Conservation (phyloP, 106 monocot species). For the Alisma plantagoaquatica region DNA sequence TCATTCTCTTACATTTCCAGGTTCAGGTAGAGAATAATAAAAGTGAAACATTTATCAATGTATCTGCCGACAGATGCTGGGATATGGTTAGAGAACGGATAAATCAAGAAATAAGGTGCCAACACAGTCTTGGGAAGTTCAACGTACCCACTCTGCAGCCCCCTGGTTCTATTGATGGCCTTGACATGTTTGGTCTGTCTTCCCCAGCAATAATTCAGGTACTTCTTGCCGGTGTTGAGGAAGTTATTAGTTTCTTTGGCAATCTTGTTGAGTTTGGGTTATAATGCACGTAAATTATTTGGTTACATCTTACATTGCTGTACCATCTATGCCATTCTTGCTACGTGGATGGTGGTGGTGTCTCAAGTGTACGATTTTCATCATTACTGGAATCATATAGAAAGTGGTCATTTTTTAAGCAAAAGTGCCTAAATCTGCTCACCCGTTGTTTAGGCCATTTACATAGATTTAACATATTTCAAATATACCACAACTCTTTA, state of each 20-base stretch:
- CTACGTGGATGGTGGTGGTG: background rate
- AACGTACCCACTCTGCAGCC: conserved; percentile 57
- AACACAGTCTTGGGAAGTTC: conserved; percentile 27
- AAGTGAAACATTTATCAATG: conserved; percentile 64
- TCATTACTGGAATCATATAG: too few species aligned
- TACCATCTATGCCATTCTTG: background rate
- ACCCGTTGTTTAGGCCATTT: too few species aligned
- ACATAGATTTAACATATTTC: too few species aligned
- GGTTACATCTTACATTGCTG: background rate
- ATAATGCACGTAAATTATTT: background rate
- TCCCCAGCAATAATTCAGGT: conserved; percentile 71
- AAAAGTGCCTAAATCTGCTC: too few species aligned
- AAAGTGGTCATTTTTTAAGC: too few species aligned
- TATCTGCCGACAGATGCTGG: conserved; percentile 75
- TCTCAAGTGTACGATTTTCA: too few species aligned
- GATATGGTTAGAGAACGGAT: conserved; percentile 81
- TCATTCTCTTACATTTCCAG: conserved; percentile 17
- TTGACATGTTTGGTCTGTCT: conserved; percentile 89
- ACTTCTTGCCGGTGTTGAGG: background rate
- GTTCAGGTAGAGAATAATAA: conserved; percentile 61
- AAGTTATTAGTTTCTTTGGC: background rate
- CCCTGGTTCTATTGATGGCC: conserved; percentile 77
- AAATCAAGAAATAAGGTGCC: conserved; percentile 60
- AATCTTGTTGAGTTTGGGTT: background rate
- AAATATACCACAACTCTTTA: too few species aligned